A percentile compares a stretch with the other conserved stretches of the same genome.
phyloP scores from a whole-genome alignment of 345 rosid genomes.

The Microthlaspi erraticum region DNA sequence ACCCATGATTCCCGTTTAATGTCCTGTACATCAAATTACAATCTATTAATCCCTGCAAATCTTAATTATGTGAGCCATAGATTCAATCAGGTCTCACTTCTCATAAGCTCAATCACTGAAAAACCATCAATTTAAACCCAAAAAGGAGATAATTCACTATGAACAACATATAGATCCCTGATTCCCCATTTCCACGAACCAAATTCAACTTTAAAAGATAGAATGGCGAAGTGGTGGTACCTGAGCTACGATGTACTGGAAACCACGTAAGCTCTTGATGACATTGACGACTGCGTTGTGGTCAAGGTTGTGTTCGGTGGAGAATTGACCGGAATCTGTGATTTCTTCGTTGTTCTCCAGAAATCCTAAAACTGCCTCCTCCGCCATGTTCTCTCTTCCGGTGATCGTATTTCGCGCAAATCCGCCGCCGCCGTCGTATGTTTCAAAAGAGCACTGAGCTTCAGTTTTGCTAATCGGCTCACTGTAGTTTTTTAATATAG shows the following conservation, averaged over 20 bases:
- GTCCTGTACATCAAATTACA: slow-evolving; percentile 51
- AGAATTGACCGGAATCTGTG: slow-evolving; percentile 70
- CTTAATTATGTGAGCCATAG: neutral
- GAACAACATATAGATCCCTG: neutral
- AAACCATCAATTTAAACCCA: neutral
- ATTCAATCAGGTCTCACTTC: neutral
- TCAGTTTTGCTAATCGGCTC: too few relatives aligned
- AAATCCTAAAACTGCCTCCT: slow-evolving; percentile 70
- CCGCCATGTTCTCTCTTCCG: slow-evolving; percentile 54
- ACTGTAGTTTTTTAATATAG: too few relatives aligned
- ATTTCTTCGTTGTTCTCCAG: slow-evolving; percentile 59
- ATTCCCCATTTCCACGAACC: neutral
- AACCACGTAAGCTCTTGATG: slow-evolving; percentile 85
- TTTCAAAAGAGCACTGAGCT: slow-evolving; percentile 11
- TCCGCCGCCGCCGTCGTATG: slow-evolving; percentile 1
- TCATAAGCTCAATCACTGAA: slow-evolving; percentile 15
- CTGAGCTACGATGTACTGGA: slow-evolving; percentile 71
- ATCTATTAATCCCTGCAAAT: neutral
- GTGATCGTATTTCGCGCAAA: neutral
- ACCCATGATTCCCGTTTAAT: slow-evolving; percentile 51
- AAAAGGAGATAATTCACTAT: neutral
- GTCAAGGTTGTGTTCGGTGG: slow-evolving; percentile 56
- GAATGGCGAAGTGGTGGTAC: slow-evolving; percentile 39
- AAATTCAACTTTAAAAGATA: neutral
- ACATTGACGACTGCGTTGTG: slow-evolving; percentile 74